Base-by-base conservation (phyloP, 345 rosid species). In the Kernera saxatilis region DNA sequence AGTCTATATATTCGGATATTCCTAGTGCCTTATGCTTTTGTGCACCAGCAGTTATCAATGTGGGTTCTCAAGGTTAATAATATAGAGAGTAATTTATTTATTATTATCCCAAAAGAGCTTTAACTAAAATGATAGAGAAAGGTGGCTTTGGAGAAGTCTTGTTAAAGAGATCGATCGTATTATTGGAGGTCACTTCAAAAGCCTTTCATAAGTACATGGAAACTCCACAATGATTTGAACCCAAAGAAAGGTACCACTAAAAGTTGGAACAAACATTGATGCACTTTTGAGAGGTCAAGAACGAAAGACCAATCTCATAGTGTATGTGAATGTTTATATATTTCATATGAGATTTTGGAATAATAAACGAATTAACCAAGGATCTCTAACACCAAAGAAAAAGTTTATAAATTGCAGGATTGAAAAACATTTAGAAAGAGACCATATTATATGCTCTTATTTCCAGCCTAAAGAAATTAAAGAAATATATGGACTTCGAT, bases 191-290 rank as follows among this genome's bases (percentile, higher is more conserved):
- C 44, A 52, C 44, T 69, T 68, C 33, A 33, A 45, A 53, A 68
- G 50, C 35, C 56, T 43, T 33, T 50, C 69, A 74, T 21, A 67
- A 33, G 41, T 69, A 62, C 44, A 53, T 45, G 15, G 23, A 54
- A 69, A 62, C 59, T 75, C 49, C 64, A 69, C 70, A 62, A 75
- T 75, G 64, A 75, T 75, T 75, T 75, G 41, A 68, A 51, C 56
- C 33, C 79, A 69, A 69, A 68, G 57, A 69, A 69, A 68, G 57
- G 59, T 74, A 58, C 55, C 79, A 68, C 70, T 69, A 69, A 75
- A 51, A 45, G 64, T 62, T 69, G 64, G 36, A 68, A 61, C 63
- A 61, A 25, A 59, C 64, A 59, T 58, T 73, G 72, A 66, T 73
- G 37, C 77, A 48, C 61, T 66, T 73, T 73, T 66, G 54, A 74